Conservation (phyloP, 2,329 filamentous ascomycete species). For the Xylariaceae sp. region DNA sequence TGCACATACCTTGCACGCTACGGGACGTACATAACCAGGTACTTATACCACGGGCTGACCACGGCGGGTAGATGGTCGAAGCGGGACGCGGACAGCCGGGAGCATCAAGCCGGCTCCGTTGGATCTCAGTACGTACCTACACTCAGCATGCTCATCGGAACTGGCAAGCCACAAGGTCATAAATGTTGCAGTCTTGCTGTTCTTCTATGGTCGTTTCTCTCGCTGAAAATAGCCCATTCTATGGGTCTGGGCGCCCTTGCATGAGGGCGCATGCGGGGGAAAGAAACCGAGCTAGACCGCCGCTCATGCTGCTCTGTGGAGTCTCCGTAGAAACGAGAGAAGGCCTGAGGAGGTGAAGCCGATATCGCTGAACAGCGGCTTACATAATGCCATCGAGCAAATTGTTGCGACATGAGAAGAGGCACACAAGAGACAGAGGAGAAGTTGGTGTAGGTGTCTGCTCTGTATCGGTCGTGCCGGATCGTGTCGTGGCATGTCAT, state of each 20-base stretch:
- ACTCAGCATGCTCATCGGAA: not conserved
- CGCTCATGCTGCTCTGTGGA: constrained; percentile 15
- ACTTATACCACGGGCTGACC: not conserved
- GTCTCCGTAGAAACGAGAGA: not conserved
- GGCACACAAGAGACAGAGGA: not conserved
- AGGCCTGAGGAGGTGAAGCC: constrained; percentile 13
- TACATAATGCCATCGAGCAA: too few relatives aligned
- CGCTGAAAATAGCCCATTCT: not conserved
- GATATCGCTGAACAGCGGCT: constrained; percentile 19
- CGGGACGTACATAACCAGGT: not conserved
- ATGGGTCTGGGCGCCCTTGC: constrained; percentile 18
- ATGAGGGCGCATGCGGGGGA: constrained; percentile 22
- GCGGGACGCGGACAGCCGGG: constrained; percentile 11
- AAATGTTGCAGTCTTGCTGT: not conserved
- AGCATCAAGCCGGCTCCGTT: constrained; percentile 12
- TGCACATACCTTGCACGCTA: constrained; percentile 5
- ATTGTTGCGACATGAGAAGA: too few relatives aligned
- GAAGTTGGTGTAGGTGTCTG: not conserved
- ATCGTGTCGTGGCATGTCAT: not conserved
- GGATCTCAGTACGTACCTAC: not conserved
- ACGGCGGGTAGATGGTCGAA: not conserved
- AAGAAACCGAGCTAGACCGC: constrained; percentile 1
- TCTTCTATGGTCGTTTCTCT: constrained; percentile 1
- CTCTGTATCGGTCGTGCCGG: not conserved
- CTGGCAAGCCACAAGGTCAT: not conserved